These are phyloP conservation scores for Ustilago sp. DNA, from an alignment of 1,284 basidiomycete genomes.

Conservation along the genomic window DNA sequence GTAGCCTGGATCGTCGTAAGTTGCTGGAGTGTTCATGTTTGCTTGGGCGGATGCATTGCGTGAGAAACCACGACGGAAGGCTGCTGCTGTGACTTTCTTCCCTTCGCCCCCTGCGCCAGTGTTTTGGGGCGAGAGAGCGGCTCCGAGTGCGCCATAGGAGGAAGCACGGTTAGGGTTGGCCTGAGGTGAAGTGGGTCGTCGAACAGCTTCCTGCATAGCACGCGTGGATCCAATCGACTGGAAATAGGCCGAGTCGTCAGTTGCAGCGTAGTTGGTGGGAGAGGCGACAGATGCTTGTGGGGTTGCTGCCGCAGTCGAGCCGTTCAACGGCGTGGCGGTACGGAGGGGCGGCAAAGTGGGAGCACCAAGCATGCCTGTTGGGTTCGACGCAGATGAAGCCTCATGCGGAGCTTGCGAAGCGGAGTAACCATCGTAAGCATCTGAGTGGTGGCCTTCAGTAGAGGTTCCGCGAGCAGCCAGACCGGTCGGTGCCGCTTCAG, in stretches of 20 bases:
- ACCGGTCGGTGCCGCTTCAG: background rate
- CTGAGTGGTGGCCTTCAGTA: conserved; percentile 33
- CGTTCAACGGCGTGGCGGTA: conserved; percentile 46
- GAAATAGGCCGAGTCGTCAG: conserved; percentile 56
- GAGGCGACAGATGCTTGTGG: conserved; percentile 16
- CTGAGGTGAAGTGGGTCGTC: conserved; percentile 48
- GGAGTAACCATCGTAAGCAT: conserved; percentile 49
- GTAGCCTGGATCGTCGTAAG: conserved; percentile 3
- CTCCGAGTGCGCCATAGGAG: conserved; percentile 36
- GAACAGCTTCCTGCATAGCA: conserved; percentile 57
- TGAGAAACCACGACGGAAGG: conserved; percentile 60
- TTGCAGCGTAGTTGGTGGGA: conserved; percentile 23
- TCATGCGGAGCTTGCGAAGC: conserved; percentile 12
- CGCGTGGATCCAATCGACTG: conserved; percentile 59
- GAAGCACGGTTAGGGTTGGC: conserved; percentile 13
- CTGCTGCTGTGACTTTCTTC: conserved; percentile 64
- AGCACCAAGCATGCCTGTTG: conserved; percentile 34
- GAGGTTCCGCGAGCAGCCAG: conserved; percentile 12
- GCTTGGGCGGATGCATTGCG: conserved; percentile 49
- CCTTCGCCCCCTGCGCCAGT: conserved; percentile 31
- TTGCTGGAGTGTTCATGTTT: conserved; percentile 15
- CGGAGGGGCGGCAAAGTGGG: conserved; percentile 53
- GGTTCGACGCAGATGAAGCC: conserved; percentile 5
- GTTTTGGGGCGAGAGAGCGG: conserved; percentile 5
- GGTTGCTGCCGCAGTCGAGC: conserved; percentile 10